Conservation (phyloP, 1,284 basidiomycete genomes). For the Apiotrichum veenhuisii region DNA sequence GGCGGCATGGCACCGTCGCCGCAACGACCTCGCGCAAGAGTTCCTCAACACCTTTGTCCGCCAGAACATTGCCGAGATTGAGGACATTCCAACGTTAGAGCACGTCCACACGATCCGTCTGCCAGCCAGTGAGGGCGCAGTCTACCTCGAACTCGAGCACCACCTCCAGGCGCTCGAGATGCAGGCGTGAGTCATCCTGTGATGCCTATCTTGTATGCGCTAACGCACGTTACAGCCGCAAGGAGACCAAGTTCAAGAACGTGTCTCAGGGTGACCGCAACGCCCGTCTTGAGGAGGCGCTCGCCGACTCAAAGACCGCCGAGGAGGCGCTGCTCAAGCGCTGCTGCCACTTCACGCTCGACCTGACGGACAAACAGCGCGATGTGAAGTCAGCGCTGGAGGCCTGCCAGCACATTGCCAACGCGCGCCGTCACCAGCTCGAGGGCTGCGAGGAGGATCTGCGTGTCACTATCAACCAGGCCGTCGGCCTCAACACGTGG, state of each 20-base stretch:
- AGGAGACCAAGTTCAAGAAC: slow-evolving; percentile 64
- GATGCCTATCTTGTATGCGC: too few species aligned
- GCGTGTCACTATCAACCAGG: slow-evolving; percentile 61
- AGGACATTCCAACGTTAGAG: slow-evolving; percentile 79
- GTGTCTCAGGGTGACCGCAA: slow-evolving; percentile 70
- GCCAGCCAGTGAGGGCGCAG: slow-evolving; percentile 89
- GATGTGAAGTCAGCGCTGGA: slow-evolving; percentile 66
- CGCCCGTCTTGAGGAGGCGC: slow-evolving; percentile 74
- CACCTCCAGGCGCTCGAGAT: slow-evolving; percentile 62
- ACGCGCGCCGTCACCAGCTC: slow-evolving; percentile 72
- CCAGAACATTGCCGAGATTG: slow-evolving; percentile 95
- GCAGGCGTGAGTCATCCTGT: slow-evolving; percentile 40
- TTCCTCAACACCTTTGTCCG: slow-evolving; percentile 82
- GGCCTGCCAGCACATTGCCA: slow-evolving; percentile 85
- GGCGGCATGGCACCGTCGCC: slow-evolving; percentile 83
- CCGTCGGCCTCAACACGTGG: slow-evolving; percentile 54
- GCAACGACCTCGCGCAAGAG: slow-evolving; percentile 74
- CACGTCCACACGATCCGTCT: slow-evolving; percentile 66
- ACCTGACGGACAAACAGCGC: slow-evolving; percentile 57
- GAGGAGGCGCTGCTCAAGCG: slow-evolving; percentile 89
- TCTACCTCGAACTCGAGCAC: slow-evolving; percentile 94
- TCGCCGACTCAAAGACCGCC: slow-evolving; percentile 84
- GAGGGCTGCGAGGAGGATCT: slow-evolving; percentile 74
- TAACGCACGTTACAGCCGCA: slow-evolving; percentile 60
- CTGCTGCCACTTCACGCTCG: slow-evolving; percentile 81